Percentiles rank a stretch among this genome's conserved stretches.
Conservation (phyloP, 768 basidiomycete species). For the Mycena sanguinolenta region DNA sequence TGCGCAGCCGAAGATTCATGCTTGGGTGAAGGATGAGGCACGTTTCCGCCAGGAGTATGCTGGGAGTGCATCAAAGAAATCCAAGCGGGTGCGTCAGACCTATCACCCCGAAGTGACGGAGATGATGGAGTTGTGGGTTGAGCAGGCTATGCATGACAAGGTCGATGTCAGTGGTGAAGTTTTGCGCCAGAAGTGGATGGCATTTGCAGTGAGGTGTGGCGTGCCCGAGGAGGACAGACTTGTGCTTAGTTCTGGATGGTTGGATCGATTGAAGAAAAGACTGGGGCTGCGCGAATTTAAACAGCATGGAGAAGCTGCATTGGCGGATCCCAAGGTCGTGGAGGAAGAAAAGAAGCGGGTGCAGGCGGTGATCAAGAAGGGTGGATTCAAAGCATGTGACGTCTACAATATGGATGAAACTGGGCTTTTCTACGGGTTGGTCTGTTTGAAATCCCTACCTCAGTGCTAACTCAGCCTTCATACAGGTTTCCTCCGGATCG, state of each 20-base stretch:
- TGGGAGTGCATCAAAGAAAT: slow-evolving; percentile 4
- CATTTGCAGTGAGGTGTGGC: slow-evolving; percentile 48
- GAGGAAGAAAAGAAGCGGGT: slow-evolving; percentile 42
- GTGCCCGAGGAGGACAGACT: slow-evolving; percentile 49
- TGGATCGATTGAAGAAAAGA: slow-evolving; percentile 42
- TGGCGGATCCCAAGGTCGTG: slow-evolving; percentile 38
- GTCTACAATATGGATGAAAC: too few relatives aligned
- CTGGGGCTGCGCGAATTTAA: slow-evolving; percentile 44
- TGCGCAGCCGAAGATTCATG: slow-evolving; percentile 42
- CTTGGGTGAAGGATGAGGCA: slow-evolving; percentile 46
- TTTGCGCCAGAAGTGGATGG: slow-evolving; percentile 48
- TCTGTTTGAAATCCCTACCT: slow-evolving; percentile 40
- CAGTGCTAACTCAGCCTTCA: too few relatives aligned
- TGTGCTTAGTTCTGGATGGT: slow-evolving; percentile 52
- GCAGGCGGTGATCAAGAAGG: slow-evolving; percentile 43
- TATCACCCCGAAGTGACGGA: too few relatives aligned
- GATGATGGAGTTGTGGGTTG: slow-evolving; percentile 53
- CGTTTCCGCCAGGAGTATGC: slow-evolving; percentile 41
- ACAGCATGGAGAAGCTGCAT: slow-evolving; percentile 52
- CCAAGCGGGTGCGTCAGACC: slow-evolving; percentile 45
- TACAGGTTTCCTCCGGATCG: slow-evolving; percentile 48
- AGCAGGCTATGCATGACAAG: slow-evolving; percentile 48
- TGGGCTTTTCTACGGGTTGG: slow-evolving; percentile 46
- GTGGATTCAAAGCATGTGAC: slow-evolving; percentile 46
- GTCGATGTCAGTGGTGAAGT: slow-evolving; percentile 50